These are phyloP conservation scores for Akebia trifoliata DNA, from an alignment of 164 flowering plant species.

Conservation along the genomic window DNA sequence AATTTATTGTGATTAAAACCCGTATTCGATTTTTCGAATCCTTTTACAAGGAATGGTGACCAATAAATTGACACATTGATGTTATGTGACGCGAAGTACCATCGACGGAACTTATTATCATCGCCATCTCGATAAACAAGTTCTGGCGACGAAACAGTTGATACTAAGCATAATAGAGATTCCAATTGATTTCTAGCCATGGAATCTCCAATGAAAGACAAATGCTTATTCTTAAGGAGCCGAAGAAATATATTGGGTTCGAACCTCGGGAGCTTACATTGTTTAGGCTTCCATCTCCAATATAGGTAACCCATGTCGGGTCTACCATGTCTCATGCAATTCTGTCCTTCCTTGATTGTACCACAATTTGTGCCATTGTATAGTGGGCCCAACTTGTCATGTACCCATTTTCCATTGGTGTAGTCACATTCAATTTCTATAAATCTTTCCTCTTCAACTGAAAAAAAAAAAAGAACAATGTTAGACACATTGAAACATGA, in stretches of 20 bases:
- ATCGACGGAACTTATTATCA: slow-evolving; percentile 70
- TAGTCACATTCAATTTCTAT: slow-evolving; percentile 42
- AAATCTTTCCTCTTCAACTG: slow-evolving; percentile 21
- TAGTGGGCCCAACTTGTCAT: slow-evolving; percentile 46
- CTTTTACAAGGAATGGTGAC: slow-evolving; percentile 87
- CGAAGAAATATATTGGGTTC: slow-evolving; percentile 52
- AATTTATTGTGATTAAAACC: slow-evolving; percentile 44
- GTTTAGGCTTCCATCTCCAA: slow-evolving; percentile 79
- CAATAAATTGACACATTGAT: slow-evolving; percentile 62
- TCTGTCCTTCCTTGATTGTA: slow-evolving; percentile 82
- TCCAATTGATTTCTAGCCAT: slow-evolving; percentile 92
- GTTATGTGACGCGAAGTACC: slow-evolving; percentile 65
- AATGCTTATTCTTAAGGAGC: slow-evolving; percentile 47
- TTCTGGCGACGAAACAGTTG: slow-evolving; percentile 44
- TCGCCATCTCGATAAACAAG: slow-evolving; percentile 59
- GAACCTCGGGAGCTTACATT: slow-evolving; percentile 70
- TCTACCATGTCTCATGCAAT: slow-evolving; percentile 79
- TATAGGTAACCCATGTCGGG: slow-evolving; percentile 65
- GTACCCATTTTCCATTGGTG: slow-evolving; percentile 68
- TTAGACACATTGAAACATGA: not conserved
- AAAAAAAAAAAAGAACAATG: not conserved
- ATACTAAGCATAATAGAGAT: slow-evolving; percentile 74
- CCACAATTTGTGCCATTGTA: slow-evolving; percentile 73
- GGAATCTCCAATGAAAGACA: slow-evolving; percentile 95
- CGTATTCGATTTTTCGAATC: slow-evolving; percentile 53